Percentiles rank a stretch among this genome's conserved stretches.
Conservation (phyloP, 2,329 filamentous ascomycete species). For the Trichophyton benhamiae region DNA sequence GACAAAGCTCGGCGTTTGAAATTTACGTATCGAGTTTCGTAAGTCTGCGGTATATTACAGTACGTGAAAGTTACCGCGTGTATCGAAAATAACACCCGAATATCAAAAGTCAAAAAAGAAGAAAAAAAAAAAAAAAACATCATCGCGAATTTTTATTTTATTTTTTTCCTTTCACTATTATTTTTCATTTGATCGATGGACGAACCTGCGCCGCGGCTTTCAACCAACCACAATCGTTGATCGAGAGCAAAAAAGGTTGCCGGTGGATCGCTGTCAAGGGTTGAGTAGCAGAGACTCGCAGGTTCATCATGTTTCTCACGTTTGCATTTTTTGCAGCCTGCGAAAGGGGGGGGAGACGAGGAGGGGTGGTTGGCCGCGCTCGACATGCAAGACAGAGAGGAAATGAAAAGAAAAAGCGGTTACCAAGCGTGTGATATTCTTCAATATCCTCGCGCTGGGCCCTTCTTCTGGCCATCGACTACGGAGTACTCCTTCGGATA, state of each 20-base stretch:
- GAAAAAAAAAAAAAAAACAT: not conserved
- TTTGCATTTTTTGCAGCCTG: not conserved
- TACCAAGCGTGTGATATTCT: not conserved
- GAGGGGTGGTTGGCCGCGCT: not conserved
- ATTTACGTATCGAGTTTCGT: not conserved
- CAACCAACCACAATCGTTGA: not conserved
- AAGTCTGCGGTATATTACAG: not conserved
- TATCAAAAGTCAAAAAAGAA: not conserved
- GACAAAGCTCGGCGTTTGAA: not conserved
- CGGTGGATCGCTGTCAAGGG: not conserved
- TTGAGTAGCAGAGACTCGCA: not conserved
- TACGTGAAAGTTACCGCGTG: not conserved
- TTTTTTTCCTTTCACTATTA: not conserved
- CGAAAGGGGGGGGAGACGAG: not conserved
- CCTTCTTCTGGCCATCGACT: too few species aligned
- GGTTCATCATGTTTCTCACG: not conserved
- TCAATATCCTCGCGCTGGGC: too few species aligned
- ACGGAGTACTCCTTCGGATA: too few species aligned
- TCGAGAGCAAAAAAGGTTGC: not conserved
- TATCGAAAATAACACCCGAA: too few species aligned
- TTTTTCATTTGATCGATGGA: not conserved
- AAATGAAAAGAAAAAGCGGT: not conserved
- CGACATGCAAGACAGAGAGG: not conserved
- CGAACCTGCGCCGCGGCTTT: constrained; percentile 6
- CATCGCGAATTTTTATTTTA: not conserved